A percentile compares a stretch with the other conserved stretches of the same genome.
Conservation (phyloP, 2,329 filamentous ascomycete species). For the Sordariomycetes sp. region DNA sequence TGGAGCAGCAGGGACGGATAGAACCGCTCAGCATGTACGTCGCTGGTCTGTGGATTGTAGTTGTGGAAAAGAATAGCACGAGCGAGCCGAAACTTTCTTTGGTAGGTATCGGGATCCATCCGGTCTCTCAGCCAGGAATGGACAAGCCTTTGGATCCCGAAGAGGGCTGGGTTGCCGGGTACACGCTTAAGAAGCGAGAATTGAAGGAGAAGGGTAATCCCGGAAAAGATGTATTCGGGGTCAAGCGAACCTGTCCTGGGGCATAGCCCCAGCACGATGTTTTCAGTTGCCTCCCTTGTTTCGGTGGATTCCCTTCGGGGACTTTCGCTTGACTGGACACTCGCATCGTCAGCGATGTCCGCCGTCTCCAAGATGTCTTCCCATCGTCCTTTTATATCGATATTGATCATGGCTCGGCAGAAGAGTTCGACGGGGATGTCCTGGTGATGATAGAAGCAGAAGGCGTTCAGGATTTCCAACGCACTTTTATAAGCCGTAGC, state of each 20-base stretch:
- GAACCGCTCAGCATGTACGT: constrained; percentile 1
- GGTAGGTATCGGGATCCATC: not conserved
- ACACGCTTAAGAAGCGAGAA: constrained; percentile 12
- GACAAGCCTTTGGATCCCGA: not conserved
- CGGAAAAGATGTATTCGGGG: not conserved
- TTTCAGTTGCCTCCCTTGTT: not conserved
- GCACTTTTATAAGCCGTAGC: constrained; percentile 10
- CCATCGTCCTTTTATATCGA: not conserved
- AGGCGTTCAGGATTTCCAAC: constrained; percentile 13
- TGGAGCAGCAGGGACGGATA: constrained; percentile 2
- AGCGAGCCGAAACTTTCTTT: not conserved
- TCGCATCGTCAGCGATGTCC: not conserved
- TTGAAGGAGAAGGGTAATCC: constrained; percentile 5
- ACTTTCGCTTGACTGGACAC: not conserved
- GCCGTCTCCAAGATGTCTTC: not conserved
- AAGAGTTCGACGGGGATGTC: constrained; percentile 9
- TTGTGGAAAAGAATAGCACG: not conserved
- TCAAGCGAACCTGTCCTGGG: constrained; percentile 1
- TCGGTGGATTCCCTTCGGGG: not conserved
- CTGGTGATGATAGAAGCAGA: constrained; percentile 18
- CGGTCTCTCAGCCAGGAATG: not conserved
- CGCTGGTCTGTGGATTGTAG: not conserved
- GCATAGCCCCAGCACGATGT: not conserved
- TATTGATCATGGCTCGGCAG: constrained; percentile 6
- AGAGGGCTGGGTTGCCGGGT: not conserved